Evolutionary conservation across 169 alveolate genomes (phyloP).

Genomic region (Plasmodium gonderi): DNA sequence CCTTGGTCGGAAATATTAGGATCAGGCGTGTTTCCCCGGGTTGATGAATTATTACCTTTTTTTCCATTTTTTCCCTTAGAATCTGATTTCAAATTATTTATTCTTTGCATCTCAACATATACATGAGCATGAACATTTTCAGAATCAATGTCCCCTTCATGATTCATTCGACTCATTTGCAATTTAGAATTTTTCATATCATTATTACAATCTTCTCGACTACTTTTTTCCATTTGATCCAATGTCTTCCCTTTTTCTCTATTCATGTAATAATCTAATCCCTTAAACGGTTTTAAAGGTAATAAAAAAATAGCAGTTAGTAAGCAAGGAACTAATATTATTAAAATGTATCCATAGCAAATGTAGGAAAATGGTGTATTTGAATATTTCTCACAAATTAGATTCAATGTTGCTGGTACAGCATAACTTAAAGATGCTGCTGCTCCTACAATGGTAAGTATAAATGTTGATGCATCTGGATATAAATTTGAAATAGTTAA

Average conservation of each 20-base stretch:
- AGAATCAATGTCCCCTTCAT: too few species aligned
- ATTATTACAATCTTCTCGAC: background rate
- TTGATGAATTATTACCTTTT: background rate
- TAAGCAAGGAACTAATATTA: slow-evolving; percentile 38
- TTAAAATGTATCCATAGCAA: slow-evolving; percentile 53
- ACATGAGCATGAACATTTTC: too few species aligned
- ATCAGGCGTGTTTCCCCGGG: background rate
- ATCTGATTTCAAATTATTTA: background rate
- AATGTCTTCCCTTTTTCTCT: background rate
- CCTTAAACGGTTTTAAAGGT: slow-evolving; percentile 56
- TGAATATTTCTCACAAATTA: slow-evolving; percentile 2
- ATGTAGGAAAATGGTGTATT: slow-evolving; percentile 8
- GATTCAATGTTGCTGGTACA: slow-evolving; percentile 52
- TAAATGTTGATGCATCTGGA: slow-evolving; percentile 70
- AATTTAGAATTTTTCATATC: background rate
- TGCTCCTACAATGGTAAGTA: slow-evolving; percentile 55
- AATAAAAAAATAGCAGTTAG: slow-evolving; percentile 18
- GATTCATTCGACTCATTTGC: background rate
- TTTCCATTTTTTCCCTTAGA: background rate
- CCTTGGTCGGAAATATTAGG: too few species aligned
- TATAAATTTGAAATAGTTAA: slow-evolving; percentile 48
- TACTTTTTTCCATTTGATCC: background rate
- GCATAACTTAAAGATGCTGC: slow-evolving; percentile 75
- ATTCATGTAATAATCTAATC: slow-evolving; percentile 36
- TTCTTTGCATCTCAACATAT: background rate